Conservation (phyloP, 371 early-diverging fungal genomes). For the Dentiscutata heterogama region DNA sequence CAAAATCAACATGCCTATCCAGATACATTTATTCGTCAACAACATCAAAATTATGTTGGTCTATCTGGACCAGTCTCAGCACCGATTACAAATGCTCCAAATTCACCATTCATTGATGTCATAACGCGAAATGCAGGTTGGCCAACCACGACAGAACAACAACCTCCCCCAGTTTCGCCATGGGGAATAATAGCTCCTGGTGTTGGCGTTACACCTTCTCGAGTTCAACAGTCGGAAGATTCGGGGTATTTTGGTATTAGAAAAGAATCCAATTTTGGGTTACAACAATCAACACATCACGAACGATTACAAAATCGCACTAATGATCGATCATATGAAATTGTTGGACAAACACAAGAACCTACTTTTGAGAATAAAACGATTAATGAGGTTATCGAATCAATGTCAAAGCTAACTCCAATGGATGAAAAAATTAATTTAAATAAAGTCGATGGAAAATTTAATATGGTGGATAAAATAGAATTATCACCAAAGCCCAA, state of each 20-base stretch:
- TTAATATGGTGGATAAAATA: slow-evolving; percentile 11
- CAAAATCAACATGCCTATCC: slow-evolving; percentile 38
- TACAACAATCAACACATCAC: slow-evolving; percentile 12
- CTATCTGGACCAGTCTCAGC: slow-evolving; percentile 42
- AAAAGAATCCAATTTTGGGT: slow-evolving; percentile 32
- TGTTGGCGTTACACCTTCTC: slow-evolving; percentile 20
- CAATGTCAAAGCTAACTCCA: slow-evolving; percentile 4
- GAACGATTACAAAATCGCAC: slow-evolving; percentile 8
- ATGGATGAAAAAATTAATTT: not conserved
- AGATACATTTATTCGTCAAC: slow-evolving; percentile 28
- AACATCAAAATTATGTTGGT: slow-evolving; percentile 38
- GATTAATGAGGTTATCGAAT: not conserved
- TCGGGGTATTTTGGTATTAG: slow-evolving; percentile 32
- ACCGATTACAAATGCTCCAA: slow-evolving; percentile 35
- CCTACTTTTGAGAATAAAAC: slow-evolving; percentile 2
- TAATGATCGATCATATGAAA: slow-evolving; percentile 25
- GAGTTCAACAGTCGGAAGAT: slow-evolving; percentile 30
- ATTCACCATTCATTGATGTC: slow-evolving; percentile 14
- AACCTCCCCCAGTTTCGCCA: slow-evolving; percentile 25
- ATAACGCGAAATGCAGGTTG: slow-evolving; percentile 14
- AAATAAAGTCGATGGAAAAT: slow-evolving; percentile 29
- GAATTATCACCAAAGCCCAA: slow-evolving; percentile 10
- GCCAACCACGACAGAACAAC: slow-evolving; percentile 18
- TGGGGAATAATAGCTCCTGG: slow-evolving; percentile 37
- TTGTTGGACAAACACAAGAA: slow-evolving; percentile 2